Conservation (phyloP, 2,329 filamentous ascomycete species). For the Cytospora chrysosperma region DNA sequence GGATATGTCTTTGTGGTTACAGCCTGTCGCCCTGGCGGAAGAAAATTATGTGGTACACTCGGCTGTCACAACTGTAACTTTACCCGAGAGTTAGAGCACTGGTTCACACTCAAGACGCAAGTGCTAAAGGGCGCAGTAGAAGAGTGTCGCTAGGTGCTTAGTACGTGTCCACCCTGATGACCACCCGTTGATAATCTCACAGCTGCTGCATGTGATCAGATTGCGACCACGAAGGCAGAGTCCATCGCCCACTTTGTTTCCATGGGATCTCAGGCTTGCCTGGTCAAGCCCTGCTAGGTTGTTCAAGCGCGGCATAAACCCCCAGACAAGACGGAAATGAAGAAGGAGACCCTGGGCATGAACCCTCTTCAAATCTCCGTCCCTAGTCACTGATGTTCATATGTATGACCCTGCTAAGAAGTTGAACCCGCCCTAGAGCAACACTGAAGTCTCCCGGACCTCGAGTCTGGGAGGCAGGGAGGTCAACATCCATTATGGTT, state of each 20-base stretch:
- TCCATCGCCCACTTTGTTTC: not conserved
- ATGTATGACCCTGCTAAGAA: not conserved
- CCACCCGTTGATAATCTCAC: not conserved
- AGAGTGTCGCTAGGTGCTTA: not conserved
- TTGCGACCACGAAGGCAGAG: not conserved
- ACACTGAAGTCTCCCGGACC: not conserved
- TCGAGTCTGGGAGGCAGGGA: not conserved
- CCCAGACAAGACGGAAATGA: slow-evolving; percentile 9
- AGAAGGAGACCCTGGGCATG: not conserved
- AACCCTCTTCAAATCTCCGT: slow-evolving; percentile 17
- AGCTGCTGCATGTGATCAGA: not conserved
- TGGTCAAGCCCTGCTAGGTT: not conserved
- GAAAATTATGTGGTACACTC: too few species aligned
- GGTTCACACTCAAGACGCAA: not conserved
- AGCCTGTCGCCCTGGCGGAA: too few species aligned
- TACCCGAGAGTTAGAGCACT: not conserved
- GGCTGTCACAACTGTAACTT: not conserved
- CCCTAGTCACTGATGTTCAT: slow-evolving; percentile 1
- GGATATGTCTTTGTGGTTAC: not conserved
- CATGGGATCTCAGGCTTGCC: not conserved
- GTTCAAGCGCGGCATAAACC: slow-evolving; percentile 9
- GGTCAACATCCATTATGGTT: not conserved
- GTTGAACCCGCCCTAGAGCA: not conserved
- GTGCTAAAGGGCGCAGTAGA: too few species aligned
- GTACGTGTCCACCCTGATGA: too few species aligned